Conservation (phyloP, 148 eudicot species). For the Bassia scoparia region DNA sequence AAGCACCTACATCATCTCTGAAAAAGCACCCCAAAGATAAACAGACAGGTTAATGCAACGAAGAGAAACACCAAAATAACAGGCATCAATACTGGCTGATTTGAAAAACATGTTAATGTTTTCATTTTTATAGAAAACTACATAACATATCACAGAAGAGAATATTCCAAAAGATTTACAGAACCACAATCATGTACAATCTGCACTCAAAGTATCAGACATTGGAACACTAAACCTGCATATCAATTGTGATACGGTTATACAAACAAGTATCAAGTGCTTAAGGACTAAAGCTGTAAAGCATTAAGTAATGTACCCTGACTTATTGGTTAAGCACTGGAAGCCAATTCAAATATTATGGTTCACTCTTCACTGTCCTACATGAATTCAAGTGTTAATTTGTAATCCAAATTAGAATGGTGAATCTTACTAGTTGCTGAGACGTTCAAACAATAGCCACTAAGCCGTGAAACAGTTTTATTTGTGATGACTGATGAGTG, state of each 20-base stretch:
- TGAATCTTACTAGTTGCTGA: background rate
- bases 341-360: background rate
- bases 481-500: background rate
- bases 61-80: background rate
- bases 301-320: background rate
- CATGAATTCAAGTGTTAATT: background rate
- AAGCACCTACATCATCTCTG: constrained; percentile 65
- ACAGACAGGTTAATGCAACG: constrained; percentile 3
- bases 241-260: background rate
- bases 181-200: background rate
- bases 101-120: background rate
- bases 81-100: background rate
- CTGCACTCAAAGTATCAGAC: background rate
- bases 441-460: background rate
- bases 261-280: background rate
- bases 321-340: background rate
- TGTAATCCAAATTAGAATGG: background rate
- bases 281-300: background rate
- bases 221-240: constrained; percentile 2
- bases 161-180: no score
- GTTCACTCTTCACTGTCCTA: background rate
- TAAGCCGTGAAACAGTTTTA: background rate
- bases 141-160: background rate
- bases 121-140: no score
- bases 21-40: constrained; percentile 14